A percentile compares a stretch with the other conserved stretches of the same genome.
Conservation (phyloP, 768 basidiomycete genomes). For the Amylocystis lapponica region DNA sequence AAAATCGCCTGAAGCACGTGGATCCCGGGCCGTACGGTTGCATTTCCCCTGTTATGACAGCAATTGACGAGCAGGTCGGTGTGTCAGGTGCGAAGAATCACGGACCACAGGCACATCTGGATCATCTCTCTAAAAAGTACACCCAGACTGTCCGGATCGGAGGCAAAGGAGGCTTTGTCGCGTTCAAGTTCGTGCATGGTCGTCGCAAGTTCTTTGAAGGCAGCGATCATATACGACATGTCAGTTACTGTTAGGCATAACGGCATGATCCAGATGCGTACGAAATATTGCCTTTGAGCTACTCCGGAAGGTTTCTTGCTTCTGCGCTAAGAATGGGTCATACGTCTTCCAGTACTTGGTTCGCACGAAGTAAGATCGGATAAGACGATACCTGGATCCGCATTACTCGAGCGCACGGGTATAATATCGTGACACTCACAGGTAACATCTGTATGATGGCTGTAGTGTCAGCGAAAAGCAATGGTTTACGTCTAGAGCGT, state of each 20-base stretch:
- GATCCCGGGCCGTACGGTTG: constrained; percentile 52
- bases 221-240: not conserved
- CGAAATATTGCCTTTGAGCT: constrained; percentile 75
- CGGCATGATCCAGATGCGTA: constrained; percentile 33
- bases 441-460: constrained; percentile 8
- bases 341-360: constrained; percentile 66
- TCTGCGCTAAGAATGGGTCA: constrained; percentile 82
- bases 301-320: constrained; percentile 74
- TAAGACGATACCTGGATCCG: constrained; percentile 67
- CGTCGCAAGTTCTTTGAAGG: constrained; percentile 57
- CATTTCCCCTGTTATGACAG: constrained; percentile 70
- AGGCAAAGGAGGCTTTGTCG: constrained; percentile 38
- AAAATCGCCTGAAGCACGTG: not conserved
- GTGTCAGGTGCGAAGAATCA: not conserved
- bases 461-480: too few relatives aligned
- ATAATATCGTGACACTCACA: constrained; percentile 4
- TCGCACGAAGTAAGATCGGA: constrained; percentile 66
- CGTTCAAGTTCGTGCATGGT: constrained; percentile 62
- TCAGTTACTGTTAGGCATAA: not conserved
- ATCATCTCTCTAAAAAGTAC: constrained; percentile 80
- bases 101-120: constrained; percentile 83
- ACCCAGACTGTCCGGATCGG: constrained; percentile 48
- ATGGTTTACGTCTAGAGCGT: too few relatives aligned
- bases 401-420: not conserved
- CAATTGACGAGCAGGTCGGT: not conserved